Evolutionary conservation across 1,284 basidiomycete species (phyloP), one percentile per base, ranked within the genome.

Genomic region (Tilletia walkeri): DNA sequence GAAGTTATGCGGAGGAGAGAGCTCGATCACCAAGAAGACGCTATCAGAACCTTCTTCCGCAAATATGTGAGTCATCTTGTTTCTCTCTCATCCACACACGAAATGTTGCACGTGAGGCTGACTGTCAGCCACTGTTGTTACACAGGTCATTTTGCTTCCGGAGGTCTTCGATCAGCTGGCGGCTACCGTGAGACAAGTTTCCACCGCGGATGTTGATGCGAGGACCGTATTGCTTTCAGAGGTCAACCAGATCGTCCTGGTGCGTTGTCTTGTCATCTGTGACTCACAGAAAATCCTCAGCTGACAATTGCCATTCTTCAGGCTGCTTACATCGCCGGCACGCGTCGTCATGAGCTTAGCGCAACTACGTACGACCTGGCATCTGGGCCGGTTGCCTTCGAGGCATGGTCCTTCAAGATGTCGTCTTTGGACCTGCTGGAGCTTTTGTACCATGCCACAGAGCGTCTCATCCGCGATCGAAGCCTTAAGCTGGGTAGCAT

Each of bases 381-480:
- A 66, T 69, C 79, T 0, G 70, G 63, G 2, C 90, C 90, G 0
- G 89, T 90, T 24, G 72, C 77, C 0, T 73, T 72, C 69, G 89
- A 91, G 75, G 89, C 92, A 0, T 99, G 95, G 95, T 93, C 93
- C 2, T 93, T 89, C 81, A 87, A 87, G 75, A 86, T 88, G 6
- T 84, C 85, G 0, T 84, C 92, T 61, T 88, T 96, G 69, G 89
- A 92, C 65, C 86, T 90, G 34, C 85, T 93, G 2, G 87, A 91
- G 56, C 87, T 88, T 61, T 87, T 95, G 24, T 95, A 94, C 79
- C 88, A 90, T 67, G 84, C 88, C 1, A 92, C 92, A 0, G 88
- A 85, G 56, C 76, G 80, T 3, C 74, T 86, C n/a, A 84, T 88
- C 39, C 79, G 83, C 45, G 85, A 87, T 48, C 84, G 86, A 12